phyloP scores from a whole-genome alignment of 2,329 filamentous ascomycete genomes.

The Lasiodiplodia sp. region DNA sequence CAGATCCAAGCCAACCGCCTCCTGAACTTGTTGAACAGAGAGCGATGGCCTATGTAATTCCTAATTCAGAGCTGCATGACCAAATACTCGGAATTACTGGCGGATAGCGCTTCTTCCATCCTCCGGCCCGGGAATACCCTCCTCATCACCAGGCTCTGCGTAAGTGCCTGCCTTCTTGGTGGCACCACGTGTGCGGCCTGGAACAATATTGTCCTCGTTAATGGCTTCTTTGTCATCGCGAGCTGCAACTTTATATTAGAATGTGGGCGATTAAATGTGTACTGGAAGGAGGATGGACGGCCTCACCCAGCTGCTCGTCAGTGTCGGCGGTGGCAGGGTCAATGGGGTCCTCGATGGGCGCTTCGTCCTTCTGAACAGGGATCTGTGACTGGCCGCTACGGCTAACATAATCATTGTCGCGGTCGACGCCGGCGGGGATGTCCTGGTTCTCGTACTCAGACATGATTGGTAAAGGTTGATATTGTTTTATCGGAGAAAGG shows the following conservation, averaged over 20 bases:
- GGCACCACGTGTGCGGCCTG: constrained; percentile 55
- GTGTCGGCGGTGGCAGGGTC: constrained; percentile 54
- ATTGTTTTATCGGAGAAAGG: background rate
- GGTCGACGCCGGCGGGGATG: constrained; percentile 43
- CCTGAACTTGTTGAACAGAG: too few species aligned
- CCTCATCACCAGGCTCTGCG: constrained; percentile 61
- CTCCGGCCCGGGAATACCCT: constrained; percentile 48
- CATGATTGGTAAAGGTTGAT: background rate
- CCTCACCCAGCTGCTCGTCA: constrained; percentile 56
- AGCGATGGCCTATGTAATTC: background rate
- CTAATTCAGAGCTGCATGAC: background rate
- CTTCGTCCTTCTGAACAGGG: constrained; percentile 57
- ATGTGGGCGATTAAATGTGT: background rate
- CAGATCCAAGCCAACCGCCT: too few species aligned
- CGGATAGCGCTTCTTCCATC: constrained; percentile 44
- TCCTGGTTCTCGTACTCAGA: constrained; percentile 30
- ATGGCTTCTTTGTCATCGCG: constrained; percentile 59
- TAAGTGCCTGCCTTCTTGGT: constrained; percentile 55
- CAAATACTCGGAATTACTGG: background rate
- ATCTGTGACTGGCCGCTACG: constrained; percentile 57
- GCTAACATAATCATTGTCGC: constrained; percentile 56
- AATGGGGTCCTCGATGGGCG: constrained; percentile 55
- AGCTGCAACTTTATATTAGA: constrained; percentile 38
- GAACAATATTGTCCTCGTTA: constrained; percentile 56
- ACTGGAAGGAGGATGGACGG: background rate